Evolutionary conservation across 176 grass and related monocot species (phyloP).

Genomic region (Chrysopogon serrulatus): DNA sequence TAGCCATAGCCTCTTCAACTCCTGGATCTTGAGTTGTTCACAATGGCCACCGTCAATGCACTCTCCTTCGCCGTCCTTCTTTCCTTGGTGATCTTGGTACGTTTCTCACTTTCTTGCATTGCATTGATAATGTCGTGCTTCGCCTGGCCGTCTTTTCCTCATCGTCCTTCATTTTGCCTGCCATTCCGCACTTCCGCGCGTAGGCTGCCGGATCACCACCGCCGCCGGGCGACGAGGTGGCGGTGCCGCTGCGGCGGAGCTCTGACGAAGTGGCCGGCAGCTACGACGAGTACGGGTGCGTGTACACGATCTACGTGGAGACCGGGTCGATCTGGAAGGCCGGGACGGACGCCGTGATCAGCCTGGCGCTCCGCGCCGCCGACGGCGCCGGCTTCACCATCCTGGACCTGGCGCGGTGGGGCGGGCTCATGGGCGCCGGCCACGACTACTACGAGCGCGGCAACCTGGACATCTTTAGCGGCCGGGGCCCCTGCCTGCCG

Average conservation of each 20-base stretch:
- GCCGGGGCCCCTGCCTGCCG: constrained; percentile 5
- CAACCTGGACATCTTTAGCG: constrained; percentile 40
- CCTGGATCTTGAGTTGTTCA: neutral
- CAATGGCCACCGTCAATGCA: neutral
- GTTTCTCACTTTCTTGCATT: neutral
- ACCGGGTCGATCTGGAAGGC: constrained; percentile 32
- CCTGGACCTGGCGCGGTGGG: neutral
- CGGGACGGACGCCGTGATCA: constrained; percentile 24
- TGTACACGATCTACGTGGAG: constrained; percentile 29
- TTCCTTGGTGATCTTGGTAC: neutral
- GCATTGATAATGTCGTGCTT: neutral
- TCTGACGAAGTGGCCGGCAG: neutral
- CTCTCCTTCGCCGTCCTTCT: neutral
- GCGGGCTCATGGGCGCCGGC: constrained; percentile 13
- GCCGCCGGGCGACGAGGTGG: neutral
- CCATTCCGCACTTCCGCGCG: neutral
- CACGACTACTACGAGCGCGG: constrained; percentile 36
- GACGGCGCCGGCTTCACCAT: constrained; percentile 1
- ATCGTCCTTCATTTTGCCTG: neutral
- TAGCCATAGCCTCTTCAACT: neutral
- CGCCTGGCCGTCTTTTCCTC: no score
- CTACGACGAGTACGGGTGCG: neutral
- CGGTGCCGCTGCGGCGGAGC: neutral
- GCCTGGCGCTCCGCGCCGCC: neutral
- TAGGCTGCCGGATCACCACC: neutral